These are phyloP conservation scores for Rhodotorula kratochvilovae DNA, from an alignment of 768 basidiomycete genomes.

Conservation along the genomic window DNA sequence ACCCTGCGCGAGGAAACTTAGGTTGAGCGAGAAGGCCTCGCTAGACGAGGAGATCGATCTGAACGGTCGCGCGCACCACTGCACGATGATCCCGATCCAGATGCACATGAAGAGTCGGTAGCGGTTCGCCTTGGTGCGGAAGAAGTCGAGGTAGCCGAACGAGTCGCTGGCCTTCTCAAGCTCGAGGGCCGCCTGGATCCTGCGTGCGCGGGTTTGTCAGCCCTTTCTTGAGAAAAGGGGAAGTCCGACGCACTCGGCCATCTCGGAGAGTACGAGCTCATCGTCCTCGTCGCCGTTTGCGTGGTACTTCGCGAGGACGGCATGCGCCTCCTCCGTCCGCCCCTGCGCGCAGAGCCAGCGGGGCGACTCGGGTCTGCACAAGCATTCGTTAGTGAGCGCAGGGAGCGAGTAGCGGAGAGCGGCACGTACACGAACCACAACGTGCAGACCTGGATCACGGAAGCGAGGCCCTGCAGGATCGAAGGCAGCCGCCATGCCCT, in stretches of 20 bases:
- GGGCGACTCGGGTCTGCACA: conserved; percentile 28
- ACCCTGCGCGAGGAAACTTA: conserved; percentile 5
- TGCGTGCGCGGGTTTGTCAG: background rate
- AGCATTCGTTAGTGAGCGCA: background rate
- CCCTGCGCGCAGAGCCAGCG: conserved; percentile 27
- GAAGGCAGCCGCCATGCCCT: conserved; percentile 26
- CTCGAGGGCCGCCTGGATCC: conserved; percentile 9
- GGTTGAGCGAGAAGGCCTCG: background rate
- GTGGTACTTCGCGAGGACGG: conserved; percentile 12
- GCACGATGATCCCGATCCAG: conserved; percentile 1
- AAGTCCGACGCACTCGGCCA: conserved; percentile 1
- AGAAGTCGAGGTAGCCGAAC: conserved; percentile 13
- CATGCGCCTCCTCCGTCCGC: conserved; percentile 20
- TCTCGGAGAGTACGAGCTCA: conserved; percentile 18
- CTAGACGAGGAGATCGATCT: background rate
- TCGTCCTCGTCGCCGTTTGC: conserved; percentile 18
- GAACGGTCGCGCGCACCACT: background rate
- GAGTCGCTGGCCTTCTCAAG: background rate
- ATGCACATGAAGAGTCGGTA: conserved; percentile 29
- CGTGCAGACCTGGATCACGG: conserved; percentile 7
- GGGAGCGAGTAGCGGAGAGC: background rate
- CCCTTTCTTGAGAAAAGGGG: no score
- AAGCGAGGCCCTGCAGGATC: conserved; percentile 8
- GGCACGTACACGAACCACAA: background rate
- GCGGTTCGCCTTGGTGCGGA: conserved; percentile 25